phyloP scores from a whole-genome alignment of 2,329 filamentous ascomycete species.

The Scedosporium minutisporum region DNA sequence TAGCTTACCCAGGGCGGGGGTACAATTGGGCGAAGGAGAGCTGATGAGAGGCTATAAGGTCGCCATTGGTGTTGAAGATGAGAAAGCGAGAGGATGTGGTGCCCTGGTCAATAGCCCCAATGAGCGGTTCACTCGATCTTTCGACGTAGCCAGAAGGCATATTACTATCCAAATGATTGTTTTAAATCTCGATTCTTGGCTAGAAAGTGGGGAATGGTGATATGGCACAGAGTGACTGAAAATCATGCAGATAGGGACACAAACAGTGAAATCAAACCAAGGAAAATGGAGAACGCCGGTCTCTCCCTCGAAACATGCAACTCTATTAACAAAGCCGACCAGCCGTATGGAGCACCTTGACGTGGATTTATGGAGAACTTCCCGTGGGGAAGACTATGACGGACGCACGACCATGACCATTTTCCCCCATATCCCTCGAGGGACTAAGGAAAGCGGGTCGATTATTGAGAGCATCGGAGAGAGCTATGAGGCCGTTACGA shows the following conservation, averaged over 20 bases:
- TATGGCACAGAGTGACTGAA: neutral
- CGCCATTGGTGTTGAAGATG: slow-evolving; percentile 63
- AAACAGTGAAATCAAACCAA: neutral
- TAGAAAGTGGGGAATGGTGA: neutral
- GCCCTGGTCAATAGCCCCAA: slow-evolving; percentile 72
- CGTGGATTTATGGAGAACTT: neutral
- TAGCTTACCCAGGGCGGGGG: slow-evolving; percentile 59
- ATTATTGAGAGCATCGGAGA: neutral
- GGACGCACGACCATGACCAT: neutral
- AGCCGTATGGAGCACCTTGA: neutral
- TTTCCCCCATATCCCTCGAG: neutral
- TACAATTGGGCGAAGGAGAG: slow-evolving; percentile 68
- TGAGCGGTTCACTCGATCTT: slow-evolving; percentile 31
- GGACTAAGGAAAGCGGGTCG: neutral
- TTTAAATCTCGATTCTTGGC: neutral
- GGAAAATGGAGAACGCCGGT: too few species aligned
- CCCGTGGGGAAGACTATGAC: neutral
- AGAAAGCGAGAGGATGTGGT: slow-evolving; percentile 71
- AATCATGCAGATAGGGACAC: neutral
- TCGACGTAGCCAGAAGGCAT: neutral
- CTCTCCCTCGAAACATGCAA: neutral
- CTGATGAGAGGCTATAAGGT: slow-evolving; percentile 63
- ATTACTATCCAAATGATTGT: neutral
- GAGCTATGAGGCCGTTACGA: neutral
- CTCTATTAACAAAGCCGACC: neutral